Evolutionary conservation across 2,329 filamentous ascomycete genomes (phyloP).

Genomic region (Plenodomus tracheiphilus): DNA sequence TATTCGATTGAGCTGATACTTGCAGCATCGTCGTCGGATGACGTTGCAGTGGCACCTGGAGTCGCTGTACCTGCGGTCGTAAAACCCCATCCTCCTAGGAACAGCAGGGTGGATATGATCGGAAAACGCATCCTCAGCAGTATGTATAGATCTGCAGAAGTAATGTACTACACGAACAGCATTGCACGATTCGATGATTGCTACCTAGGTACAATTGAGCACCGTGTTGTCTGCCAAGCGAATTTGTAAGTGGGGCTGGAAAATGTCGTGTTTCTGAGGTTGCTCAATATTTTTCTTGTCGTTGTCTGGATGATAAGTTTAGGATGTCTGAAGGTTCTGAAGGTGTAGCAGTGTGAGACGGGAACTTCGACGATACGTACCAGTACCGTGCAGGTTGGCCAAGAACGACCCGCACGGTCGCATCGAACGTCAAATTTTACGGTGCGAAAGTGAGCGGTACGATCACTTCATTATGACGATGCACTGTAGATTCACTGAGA

Average conservation of each 20-base stretch:
- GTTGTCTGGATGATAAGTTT: no score
- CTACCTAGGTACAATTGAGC: constrained; percentile 11
- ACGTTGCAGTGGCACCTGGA: background rate
- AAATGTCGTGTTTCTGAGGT: no score
- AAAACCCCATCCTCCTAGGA: background rate
- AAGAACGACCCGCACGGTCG: no score
- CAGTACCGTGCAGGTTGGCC: no score
- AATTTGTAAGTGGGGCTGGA: no score
- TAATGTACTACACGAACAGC: background rate
- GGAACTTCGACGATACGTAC: no score
- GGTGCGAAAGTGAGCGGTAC: no score
- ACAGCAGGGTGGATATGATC: constrained; percentile 1
- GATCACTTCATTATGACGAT: no score
- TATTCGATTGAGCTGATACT: background rate
- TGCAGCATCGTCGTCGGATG: background rate
- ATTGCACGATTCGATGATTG: background rate
- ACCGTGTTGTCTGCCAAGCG: constrained; percentile 30
- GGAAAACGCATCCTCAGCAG: background rate
- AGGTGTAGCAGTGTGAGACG: no score
- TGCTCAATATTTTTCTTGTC: background rate
- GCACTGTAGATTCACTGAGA: no score
- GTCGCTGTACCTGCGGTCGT: background rate
- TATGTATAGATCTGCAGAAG: background rate
- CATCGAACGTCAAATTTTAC: no score
- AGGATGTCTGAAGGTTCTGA: no score